These are phyloP conservation scores for Ochetophila trinervis DNA, from an alignment of 306 rosid genomes.

Conservation along the genomic window DNA sequence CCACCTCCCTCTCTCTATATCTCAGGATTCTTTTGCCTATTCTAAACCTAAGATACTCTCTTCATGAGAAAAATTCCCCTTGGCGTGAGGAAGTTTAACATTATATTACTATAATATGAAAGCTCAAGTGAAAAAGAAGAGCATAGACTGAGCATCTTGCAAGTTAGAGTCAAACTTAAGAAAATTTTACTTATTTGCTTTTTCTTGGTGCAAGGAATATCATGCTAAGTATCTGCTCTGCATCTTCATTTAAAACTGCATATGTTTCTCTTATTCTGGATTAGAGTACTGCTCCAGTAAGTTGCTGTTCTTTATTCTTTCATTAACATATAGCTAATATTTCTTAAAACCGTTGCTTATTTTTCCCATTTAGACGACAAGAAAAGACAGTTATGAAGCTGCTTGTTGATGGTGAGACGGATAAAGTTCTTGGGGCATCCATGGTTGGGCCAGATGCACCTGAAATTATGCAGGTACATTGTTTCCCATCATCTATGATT, in stretches of 20 bases:
- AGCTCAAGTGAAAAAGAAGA: background rate
- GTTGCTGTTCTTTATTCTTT: background rate
- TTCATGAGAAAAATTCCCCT: background rate
- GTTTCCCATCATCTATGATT: background rate
- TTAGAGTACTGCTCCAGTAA: no score
- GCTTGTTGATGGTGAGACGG: slow-evolving; percentile 82
- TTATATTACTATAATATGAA: background rate
- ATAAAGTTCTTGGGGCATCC: slow-evolving; percentile 84
- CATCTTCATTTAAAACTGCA: background rate
- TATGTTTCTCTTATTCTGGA: background rate
- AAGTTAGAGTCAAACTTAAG: background rate
- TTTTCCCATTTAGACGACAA: slow-evolving; percentile 63
- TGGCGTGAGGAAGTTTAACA: background rate
- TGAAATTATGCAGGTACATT: slow-evolving; percentile 84
- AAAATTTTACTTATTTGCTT: background rate
- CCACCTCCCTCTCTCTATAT: background rate
- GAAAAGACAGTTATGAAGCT: slow-evolving; percentile 93
- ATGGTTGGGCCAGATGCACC: slow-evolving; percentile 97
- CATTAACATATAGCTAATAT: background rate
- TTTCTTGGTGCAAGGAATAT: background rate
- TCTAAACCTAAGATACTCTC: background rate
- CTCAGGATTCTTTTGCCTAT: background rate
- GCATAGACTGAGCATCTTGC: background rate
- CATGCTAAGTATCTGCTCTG: background rate
- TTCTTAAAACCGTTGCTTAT: slow-evolving; percentile 17